phyloP scores from a whole-genome alignment of 202 grass and related monocot species.

The Eragrostis tef region DNA sequence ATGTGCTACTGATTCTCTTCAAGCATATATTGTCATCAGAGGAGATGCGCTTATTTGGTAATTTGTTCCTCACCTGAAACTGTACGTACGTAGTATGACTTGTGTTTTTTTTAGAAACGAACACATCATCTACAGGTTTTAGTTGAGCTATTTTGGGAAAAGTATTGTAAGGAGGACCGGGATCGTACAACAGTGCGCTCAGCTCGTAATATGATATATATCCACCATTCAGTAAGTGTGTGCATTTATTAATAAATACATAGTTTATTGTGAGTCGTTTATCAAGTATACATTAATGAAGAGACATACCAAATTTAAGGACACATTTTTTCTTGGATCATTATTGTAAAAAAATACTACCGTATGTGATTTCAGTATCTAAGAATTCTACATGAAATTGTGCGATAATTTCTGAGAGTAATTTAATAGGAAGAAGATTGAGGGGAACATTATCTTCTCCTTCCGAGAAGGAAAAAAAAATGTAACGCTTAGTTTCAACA shows the following conservation, averaged over 20 bases:
- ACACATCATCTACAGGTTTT: slow-evolving; percentile 8
- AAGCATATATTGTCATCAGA: slow-evolving; percentile 4
- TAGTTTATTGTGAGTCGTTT: too few species aligned
- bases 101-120: slow-evolving; percentile 10
- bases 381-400: not conserved
- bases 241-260: not conserved
- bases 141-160: slow-evolving; percentile 42
- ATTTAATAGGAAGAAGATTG: not conserved
- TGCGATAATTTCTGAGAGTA: not conserved
- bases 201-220: not conserved
- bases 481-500: not conserved
- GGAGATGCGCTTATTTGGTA: slow-evolving; percentile 24
- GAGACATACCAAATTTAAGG: not conserved
- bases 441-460: not conserved
- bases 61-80: slow-evolving; percentile 13
- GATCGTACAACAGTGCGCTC: not conserved
- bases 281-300: not conserved
- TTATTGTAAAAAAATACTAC: not conserved
- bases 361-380: not conserved
- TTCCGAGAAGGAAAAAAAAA: not conserved
- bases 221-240: not conserved
- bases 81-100: not conserved
- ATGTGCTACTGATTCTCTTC: not conserved
- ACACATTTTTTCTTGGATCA: not conserved
- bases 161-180: not conserved